These are phyloP conservation scores for Usnea hakonensis DNA, from an alignment of 495 filamentous ascomycete species.

Conservation along the genomic window DNA sequence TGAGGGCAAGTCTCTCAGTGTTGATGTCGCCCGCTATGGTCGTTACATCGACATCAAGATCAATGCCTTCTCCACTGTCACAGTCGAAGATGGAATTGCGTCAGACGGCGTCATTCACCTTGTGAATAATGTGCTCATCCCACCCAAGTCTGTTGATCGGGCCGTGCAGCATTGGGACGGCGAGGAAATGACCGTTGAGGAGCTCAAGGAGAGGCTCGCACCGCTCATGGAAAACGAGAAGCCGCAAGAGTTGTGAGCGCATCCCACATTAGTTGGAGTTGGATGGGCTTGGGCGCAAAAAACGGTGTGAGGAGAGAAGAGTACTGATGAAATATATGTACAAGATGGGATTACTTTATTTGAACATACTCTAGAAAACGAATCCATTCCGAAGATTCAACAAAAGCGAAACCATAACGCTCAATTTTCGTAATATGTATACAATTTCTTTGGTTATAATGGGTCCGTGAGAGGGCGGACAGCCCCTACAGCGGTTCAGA, in stretches of 20 bases:
- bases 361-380: neutral
- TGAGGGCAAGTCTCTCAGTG: conserved; percentile 46
- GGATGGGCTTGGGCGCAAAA: neutral
- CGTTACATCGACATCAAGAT: conserved; percentile 58
- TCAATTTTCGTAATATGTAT: neutral
- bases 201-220: conserved; percentile 50
- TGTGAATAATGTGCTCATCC: conserved; percentile 61
- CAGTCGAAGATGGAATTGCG: conserved; percentile 57
- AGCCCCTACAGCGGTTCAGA: neutral
- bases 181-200: conserved; percentile 54
- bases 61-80: conserved; percentile 57
- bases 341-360: neutral
- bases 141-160: conserved; percentile 49
- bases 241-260: conserved; percentile 6
- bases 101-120: conserved; percentile 73
- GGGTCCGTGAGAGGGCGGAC: neutral
- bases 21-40: conserved; percentile 60
- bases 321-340: neutral
- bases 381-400: neutral
- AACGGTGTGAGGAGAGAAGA: neutral
- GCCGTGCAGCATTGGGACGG: conserved; percentile 32
- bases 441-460: neutral
- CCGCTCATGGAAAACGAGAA: conserved; percentile 36
- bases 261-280: neutral
- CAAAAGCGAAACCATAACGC: neutral